These are phyloP conservation scores for Russula olivacea DNA, from an alignment of 768 basidiomycete species.

Conservation along the genomic window DNA sequence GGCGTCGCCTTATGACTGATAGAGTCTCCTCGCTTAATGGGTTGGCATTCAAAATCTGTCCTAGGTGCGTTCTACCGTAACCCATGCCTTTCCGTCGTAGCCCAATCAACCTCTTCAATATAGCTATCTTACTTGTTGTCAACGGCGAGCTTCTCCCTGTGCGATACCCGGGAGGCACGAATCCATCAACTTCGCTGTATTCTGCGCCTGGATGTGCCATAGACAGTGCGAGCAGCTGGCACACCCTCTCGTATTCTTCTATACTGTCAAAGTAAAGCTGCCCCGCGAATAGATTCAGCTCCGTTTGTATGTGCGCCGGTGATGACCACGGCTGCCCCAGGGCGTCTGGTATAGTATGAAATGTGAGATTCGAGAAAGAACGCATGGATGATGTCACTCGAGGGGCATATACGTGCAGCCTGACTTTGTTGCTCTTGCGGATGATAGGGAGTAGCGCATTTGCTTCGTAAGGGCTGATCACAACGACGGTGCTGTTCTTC, in stretches of 20 bases:
- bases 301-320: constrained; percentile 6
- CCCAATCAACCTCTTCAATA: constrained; percentile 8
- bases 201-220: constrained; percentile 13
- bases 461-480: constrained; percentile 17
- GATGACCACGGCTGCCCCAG: not conserved
- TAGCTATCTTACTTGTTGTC: not conserved
- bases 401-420: constrained; percentile 15
- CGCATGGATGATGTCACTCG: constrained; percentile 11
- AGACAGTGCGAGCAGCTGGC: constrained; percentile 13
- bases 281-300: constrained; percentile 16
- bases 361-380: constrained; percentile 13
- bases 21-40: not conserved
- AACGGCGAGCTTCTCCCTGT: constrained; percentile 7
- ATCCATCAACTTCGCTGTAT: constrained; percentile 10
- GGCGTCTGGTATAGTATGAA: constrained; percentile 1
- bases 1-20: not conserved
- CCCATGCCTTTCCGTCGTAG: constrained; percentile 13
- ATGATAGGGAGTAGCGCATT: constrained; percentile 17
- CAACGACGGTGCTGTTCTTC: constrained; percentile 3
- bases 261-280: constrained; percentile 21
- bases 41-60: constrained; percentile 12
- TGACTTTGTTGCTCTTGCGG: constrained; percentile 12
- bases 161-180: constrained; percentile 3
- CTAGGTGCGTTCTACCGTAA: constrained; percentile 3
- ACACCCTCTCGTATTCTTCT: constrained; percentile 15